Conservation (phyloP, 2,329 filamentous ascomycete genomes). For the Macrophomina pseudophaseolina region DNA sequence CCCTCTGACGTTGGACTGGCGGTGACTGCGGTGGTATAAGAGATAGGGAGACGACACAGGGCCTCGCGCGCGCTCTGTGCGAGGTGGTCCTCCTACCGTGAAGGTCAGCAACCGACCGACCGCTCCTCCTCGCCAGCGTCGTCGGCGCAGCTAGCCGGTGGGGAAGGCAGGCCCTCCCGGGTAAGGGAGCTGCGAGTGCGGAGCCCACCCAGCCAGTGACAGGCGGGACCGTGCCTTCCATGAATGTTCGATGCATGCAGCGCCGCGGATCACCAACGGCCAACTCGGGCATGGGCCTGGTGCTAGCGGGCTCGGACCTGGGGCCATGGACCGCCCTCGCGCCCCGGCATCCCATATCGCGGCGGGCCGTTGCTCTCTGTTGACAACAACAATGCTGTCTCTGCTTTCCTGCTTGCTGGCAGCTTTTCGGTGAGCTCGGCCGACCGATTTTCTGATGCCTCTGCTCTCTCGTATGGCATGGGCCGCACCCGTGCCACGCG, state of each 20-base stretch:
- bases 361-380: constrained; percentile 19
- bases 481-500: constrained; percentile 12
- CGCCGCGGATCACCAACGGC: constrained; percentile 12
- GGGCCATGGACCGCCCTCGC: constrained; percentile 7
- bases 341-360: constrained; percentile 16
- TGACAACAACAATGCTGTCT: constrained; percentile 19
- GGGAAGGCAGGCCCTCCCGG: constrained; percentile 12
- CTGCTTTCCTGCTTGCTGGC: not conserved
- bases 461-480: constrained; percentile 2
- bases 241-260: constrained; percentile 25
- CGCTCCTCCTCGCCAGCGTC: constrained; percentile 2
- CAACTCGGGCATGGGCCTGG: constrained; percentile 12
- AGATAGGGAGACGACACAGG: constrained; percentile 11
- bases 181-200: constrained; percentile 14
- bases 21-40: constrained; percentile 8
- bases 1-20: constrained; percentile 24
- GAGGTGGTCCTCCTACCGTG: constrained; percentile 4
- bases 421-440: constrained; percentile 8
- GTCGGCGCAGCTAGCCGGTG: constrained; percentile 6
- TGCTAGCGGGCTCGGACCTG: not conserved
- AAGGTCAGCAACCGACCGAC: not conserved
- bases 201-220: constrained; percentile 15
- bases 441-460: not conserved
- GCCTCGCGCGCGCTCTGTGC: constrained; percentile 23
- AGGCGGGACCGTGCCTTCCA: constrained; percentile 9